Percentiles rank a stretch among this genome's conserved stretches.
These are phyloP conservation scores for Russula foetens DNA, from an alignment of 768 basidiomycete species.

Conservation along the genomic window DNA sequence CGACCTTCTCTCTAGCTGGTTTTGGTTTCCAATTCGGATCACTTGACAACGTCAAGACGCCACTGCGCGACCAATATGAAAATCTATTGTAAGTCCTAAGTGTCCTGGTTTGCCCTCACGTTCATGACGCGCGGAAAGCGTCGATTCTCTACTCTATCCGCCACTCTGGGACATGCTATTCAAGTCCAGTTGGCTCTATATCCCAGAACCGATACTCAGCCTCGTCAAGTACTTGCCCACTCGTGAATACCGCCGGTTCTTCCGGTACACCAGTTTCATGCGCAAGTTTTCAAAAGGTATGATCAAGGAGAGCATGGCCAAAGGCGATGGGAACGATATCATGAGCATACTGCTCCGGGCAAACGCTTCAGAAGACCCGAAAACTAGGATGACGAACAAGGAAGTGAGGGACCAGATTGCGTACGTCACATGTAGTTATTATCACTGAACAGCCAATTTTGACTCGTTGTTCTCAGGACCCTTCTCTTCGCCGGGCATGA, in stretches of 20 bases:
- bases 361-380: constrained; percentile 14
- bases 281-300: constrained; percentile 3
- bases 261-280: constrained; percentile 4
- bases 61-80: constrained; percentile 19
- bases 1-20: constrained; percentile 10
- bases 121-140: not conserved
- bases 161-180: not conserved
- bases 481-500: not conserved
- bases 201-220: not conserved
- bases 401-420: constrained; percentile 19
- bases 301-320: not conserved
- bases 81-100: constrained; percentile 21
- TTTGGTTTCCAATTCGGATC: constrained; percentile 23
- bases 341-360: constrained; percentile 22
- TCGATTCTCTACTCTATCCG: constrained; percentile 2
- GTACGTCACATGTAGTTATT: not conserved
- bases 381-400: not conserved
- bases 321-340: constrained; percentile 16
- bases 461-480: not conserved
- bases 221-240: constrained; percentile 10
- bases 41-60: constrained; percentile 19
- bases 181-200: not conserved
- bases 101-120: not conserved
- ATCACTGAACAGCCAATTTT: not conserved
- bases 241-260: constrained; percentile 3